phyloP scores from a whole-genome alignment of 306 rosid species.

The Citrullus amarus region DNA sequence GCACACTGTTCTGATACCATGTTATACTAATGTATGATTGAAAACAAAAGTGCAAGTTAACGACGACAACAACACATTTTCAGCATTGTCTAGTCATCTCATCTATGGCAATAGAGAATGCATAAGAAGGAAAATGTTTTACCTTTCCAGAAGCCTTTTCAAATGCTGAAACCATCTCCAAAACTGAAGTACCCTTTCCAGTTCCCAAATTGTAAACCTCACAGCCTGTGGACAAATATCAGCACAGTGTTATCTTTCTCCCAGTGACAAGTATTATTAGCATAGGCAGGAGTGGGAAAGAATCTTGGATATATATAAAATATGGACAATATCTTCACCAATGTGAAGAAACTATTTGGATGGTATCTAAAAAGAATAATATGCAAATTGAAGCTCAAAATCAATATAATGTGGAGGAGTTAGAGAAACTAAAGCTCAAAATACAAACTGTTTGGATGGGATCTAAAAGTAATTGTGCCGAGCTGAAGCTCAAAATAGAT shows the following conservation, averaged over 20 bases:
- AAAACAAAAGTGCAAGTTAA: not conserved
- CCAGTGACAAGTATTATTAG: not conserved
- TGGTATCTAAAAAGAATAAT: not conserved
- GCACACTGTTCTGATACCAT: not conserved
- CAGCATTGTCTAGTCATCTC: not conserved
- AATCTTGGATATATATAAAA: not conserved
- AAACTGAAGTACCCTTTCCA: conserved; percentile 91
- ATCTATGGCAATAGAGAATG: not conserved
- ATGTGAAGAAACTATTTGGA: not conserved
- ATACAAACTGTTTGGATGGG: not conserved
- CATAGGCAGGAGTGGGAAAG: not conserved
- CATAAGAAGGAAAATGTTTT: not conserved
- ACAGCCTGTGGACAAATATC: conserved; percentile 42
- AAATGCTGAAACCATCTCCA: conserved; percentile 91
- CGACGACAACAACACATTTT: not conserved
- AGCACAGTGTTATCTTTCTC: not conserved
- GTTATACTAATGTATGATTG: not conserved
- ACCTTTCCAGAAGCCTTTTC: conserved; percentile 91
- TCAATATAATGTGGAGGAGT: not conserved
- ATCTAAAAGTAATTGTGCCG: not conserved
- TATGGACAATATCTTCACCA: not conserved
- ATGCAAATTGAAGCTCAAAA: not conserved
- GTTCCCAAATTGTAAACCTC: conserved; percentile 97
- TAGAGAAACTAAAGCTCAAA: not conserved
- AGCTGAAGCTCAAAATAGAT: not conserved